Conservation (phyloP, 2,329 filamentous ascomycete genomes). For the Monosporascus sp. region DNA sequence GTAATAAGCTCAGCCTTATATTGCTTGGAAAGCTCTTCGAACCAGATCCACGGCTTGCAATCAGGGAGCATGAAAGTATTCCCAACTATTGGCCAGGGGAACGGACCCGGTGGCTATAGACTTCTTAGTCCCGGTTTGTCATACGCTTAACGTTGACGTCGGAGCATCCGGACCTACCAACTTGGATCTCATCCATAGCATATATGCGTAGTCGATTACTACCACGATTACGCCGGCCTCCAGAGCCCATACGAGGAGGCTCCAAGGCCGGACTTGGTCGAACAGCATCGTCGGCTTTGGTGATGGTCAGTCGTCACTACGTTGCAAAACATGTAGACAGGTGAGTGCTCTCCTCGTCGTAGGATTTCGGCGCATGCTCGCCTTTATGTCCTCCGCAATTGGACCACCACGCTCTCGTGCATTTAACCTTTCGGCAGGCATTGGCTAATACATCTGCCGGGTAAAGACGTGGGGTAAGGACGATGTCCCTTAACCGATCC, state of each 20-base stretch:
- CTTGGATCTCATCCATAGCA: conserved; percentile 42
- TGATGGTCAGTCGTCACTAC: background rate
- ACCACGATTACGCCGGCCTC: conserved; percentile 21
- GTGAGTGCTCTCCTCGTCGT: background rate
- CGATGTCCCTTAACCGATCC: background rate
- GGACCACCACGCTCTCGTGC: background rate
- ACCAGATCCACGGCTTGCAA: conserved; percentile 52
- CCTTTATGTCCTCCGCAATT: background rate
- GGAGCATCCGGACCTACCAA: conserved; percentile 30
- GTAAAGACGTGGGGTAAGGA: conserved; percentile 12
- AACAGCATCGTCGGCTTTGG: conserved; percentile 13
- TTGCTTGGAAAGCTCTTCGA: conserved; percentile 45
- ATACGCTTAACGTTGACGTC: background rate
- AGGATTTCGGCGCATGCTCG: background rate
- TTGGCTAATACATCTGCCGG: conserved; percentile 15
- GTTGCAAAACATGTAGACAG: background rate
- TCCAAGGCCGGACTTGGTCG: conserved; percentile 15
- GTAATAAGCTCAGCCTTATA: conserved; percentile 47
- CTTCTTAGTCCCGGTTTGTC: conserved; percentile 4
- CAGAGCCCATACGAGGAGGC: conserved; percentile 13
- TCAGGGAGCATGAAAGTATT: conserved; percentile 51
- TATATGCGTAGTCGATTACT: conserved; percentile 39
- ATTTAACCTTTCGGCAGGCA: conserved; percentile 10
- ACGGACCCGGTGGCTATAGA: conserved; percentile 45
- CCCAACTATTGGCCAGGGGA: conserved; percentile 48